Percentiles rank a stretch among this genome's conserved stretches.
phyloP scores from a whole-genome alignment of 805 yeast genomes.

The Metschnikowia shivogae region DNA sequence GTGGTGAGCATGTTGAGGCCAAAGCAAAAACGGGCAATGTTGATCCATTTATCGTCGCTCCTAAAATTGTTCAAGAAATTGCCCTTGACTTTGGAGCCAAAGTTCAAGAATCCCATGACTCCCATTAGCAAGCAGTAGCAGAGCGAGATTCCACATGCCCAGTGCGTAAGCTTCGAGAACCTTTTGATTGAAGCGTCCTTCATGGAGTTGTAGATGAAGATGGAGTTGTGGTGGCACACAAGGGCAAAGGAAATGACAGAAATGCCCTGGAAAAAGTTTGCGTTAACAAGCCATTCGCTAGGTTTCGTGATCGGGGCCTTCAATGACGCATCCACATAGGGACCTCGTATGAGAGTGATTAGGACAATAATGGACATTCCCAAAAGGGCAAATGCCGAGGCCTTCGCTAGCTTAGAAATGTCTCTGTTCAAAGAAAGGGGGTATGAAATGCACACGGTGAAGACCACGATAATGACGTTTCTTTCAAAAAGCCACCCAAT shows the following conservation, averaged over 20 bases:
- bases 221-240: slow-evolving; percentile 93
- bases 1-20: slow-evolving; percentile 93
- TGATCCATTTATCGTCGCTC: slow-evolving; percentile 65
- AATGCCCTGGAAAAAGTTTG: slow-evolving; percentile 76
- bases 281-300: slow-evolving; percentile 49
- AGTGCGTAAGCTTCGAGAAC: slow-evolving; percentile 75
- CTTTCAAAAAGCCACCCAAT: slow-evolving; percentile 58
- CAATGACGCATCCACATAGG: slow-evolving; percentile 45
- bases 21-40: slow-evolving; percentile 84
- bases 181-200: slow-evolving; percentile 70
- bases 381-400: slow-evolving; percentile 78
- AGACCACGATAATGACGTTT: slow-evolving; percentile 63
- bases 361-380: slow-evolving; percentile 79
- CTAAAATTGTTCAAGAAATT: slow-evolving; percentile 86
- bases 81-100: slow-evolving; percentile 78
- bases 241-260: slow-evolving; percentile 94
- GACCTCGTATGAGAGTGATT: slow-evolving; percentile 73
- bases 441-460: slow-evolving; percentile 69
- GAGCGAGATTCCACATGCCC: slow-evolving; percentile 78
- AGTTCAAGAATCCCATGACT: slow-evolving; percentile 67
- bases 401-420: slow-evolving; percentile 81
- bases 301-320: slow-evolving; percentile 46
- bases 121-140: slow-evolving; percentile 76
- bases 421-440: slow-evolving; percentile 80
- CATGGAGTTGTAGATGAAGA: slow-evolving; percentile 83